Evolutionary conservation across 495 filamentous ascomycete species (phyloP), one percentile per base, ranked within the genome.

Genomic region (Echria macrotheca): DNA sequence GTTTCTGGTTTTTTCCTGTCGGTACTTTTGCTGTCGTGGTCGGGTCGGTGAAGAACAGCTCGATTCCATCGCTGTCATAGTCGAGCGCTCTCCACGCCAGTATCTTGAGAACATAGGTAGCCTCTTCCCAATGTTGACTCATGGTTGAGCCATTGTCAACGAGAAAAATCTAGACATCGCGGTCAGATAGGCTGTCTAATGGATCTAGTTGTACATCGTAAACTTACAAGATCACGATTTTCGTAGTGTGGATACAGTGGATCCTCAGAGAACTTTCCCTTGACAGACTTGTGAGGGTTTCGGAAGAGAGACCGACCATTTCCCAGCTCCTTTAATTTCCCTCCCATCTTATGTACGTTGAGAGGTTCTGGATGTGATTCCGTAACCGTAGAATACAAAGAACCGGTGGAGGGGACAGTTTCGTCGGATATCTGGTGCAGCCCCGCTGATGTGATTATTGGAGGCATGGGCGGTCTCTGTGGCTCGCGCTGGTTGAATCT

Each of bases 1-100:
- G 47, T 22, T 35, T 33, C 29, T 32, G 41, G 3, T n/a, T 12
- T 14, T 2, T 12, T 9, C 31, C 19, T n/a, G n/a, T n/a, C n/a
- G n/a, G n/a, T 6, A 49, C 25, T 4, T 0, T n/a, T 10, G 36
- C 25, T n/a, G 19, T 41, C 14, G 47, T 49, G 4, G n/a, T 31
- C 6, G 37, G 22, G 23, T 51, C 43, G 4, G 53, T 55, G 22
- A 55, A 55, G 9, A 33, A 50, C 12, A 55, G 47, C 32, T 68
- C 65, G 33, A 59, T 51, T 8, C 65, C 65, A 45, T 68, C 57
- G 25, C 46, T 42, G 28, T 68, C 65, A 8, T 56, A 50, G 5
- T 53, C 52, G 4, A 51, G 19, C 8, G 55, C 48, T 39, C 63
- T 61, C 61, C 57, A 57, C 10, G 55, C 56, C 2, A 66, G 49